Conservation (phyloP, 495 filamentous ascomycete genomes). For the Schizothecium vesticola region DNA sequence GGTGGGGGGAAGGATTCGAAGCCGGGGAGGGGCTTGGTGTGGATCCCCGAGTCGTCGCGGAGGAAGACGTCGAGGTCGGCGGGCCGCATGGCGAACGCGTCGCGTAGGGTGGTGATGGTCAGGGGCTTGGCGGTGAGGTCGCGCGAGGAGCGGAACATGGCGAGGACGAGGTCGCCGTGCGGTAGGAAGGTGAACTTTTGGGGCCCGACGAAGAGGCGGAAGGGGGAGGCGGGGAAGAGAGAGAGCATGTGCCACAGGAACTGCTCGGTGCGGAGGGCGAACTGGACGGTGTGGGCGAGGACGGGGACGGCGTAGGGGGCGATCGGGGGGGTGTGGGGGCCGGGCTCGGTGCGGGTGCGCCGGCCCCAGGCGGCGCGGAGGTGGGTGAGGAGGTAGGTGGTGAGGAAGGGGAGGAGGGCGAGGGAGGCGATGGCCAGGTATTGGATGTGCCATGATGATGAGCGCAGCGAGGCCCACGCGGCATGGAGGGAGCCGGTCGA, state of each 20-base stretch:
- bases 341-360: not conserved
- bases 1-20: constrained; percentile 13
- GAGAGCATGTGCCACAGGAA: constrained; percentile 11
- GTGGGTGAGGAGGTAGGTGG: constrained; percentile 10
- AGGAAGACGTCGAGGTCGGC: constrained; percentile 11
- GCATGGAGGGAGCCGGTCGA: not conserved
- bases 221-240: not conserved
- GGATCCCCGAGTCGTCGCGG: constrained; percentile 17
- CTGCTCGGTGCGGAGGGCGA: constrained; percentile 15
- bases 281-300: constrained; percentile 19
- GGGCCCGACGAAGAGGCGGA: constrained; percentile 11
- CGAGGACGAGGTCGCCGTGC: constrained; percentile 9
- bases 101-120: constrained; percentile 11
- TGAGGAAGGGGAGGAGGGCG: constrained; percentile 8
- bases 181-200: constrained; percentile 20
- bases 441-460: not conserved
- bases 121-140: constrained; percentile 17
- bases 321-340: constrained; percentile 12
- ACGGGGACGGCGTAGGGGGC: constrained; percentile 23
- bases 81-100: constrained; percentile 10
- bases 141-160: constrained; percentile 14
- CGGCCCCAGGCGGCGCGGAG: constrained; percentile 1
- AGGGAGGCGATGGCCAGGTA: not conserved
- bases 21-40: constrained; percentile 13
- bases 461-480: not conserved